Conservation (phyloP, 2,329 filamentous ascomycete species). For the Xylariales sp. region DNA sequence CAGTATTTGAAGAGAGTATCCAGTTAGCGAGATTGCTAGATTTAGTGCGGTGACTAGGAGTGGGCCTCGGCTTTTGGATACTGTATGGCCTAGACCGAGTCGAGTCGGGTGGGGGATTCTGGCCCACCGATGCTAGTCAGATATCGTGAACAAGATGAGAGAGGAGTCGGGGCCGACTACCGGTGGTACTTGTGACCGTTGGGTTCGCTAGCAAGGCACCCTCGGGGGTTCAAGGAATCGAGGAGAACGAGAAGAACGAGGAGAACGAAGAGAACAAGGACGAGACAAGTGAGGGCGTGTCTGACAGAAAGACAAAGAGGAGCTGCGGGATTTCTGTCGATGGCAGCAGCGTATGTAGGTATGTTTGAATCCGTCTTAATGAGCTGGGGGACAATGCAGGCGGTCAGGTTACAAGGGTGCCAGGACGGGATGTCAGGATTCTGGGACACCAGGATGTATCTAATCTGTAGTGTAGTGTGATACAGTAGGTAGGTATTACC, state of each 20-base stretch:
- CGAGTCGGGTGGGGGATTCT: conserved; percentile 26
- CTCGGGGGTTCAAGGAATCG: neutral
- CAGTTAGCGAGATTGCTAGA: conserved; percentile 28
- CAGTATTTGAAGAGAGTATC: conserved; percentile 26
- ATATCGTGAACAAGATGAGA: conserved; percentile 8
- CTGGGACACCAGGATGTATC: neutral
- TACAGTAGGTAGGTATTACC: neutral
- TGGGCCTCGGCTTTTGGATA: conserved; percentile 21
- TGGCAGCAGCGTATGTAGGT: conserved; percentile 9
- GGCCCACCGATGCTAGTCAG: conserved; percentile 28
- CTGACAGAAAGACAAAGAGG: conserved; percentile 12
- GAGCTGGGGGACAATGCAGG: conserved; percentile 14
- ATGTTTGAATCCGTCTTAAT: conserved; percentile 18
- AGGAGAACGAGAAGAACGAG: conserved; percentile 16
- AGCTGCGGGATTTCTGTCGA: conserved; percentile 32
- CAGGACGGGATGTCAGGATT: conserved; percentile 8
- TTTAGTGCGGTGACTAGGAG: conserved; percentile 31
- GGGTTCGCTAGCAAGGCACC: conserved; percentile 13
- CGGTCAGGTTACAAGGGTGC: conserved; percentile 13
- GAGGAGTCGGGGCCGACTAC: conserved; percentile 16
- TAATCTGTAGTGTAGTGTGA: neutral
- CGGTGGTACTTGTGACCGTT: neutral
- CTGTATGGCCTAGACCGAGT: conserved; percentile 26
- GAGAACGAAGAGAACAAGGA: conserved; percentile 14
- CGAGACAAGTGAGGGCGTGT: neutral